phyloP scores from a whole-genome alignment of 2,329 filamentous ascomycete genomes.

The Trichoderma aggressivum region DNA sequence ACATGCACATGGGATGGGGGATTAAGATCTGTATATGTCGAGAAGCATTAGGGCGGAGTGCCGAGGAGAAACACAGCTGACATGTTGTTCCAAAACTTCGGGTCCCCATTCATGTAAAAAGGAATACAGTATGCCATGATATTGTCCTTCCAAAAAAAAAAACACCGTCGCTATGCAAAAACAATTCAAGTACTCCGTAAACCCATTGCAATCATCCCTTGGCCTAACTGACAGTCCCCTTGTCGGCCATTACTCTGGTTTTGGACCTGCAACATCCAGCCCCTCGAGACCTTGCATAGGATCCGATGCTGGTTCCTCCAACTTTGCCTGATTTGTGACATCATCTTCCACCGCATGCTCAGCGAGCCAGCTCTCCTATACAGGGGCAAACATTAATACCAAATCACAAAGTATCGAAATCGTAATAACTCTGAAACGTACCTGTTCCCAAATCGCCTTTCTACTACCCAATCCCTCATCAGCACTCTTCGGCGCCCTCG shows the following conservation, averaged over 20 bases:
- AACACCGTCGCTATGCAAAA: conserved; percentile 49
- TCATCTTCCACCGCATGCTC: conserved; percentile 78
- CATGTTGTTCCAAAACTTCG: conserved; percentile 5
- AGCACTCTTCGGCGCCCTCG: conserved; percentile 85
- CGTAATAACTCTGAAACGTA: conserved; percentile 39
- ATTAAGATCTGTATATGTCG: conserved; percentile 22
- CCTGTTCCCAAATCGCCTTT: conserved; percentile 96
- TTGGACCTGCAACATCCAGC: conserved; percentile 90
- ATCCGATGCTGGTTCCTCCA: conserved; percentile 61
- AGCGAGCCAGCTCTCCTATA: conserved; percentile 86
- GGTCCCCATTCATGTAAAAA: conserved; percentile 10
- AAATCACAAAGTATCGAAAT: neutral
- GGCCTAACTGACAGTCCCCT: neutral
- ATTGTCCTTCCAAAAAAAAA: conserved; percentile 21
- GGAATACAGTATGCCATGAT: conserved; percentile 16
- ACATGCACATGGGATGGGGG: conserved; percentile 10
- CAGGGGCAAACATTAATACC: neutral
- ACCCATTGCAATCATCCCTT: neutral
- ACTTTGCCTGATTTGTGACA: conserved; percentile 45
- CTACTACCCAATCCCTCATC: conserved; percentile 88
- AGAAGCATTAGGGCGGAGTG: conserved; percentile 18
- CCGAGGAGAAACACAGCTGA: conserved; percentile 20
- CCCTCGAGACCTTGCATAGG: conserved; percentile 96
- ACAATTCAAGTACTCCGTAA: conserved; percentile 21
- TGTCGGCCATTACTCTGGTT: conserved; percentile 55